Evolutionary conservation across 176 grass and related monocot genomes (phyloP).

Genomic region (Ampelocalamus luodianensis): DNA sequence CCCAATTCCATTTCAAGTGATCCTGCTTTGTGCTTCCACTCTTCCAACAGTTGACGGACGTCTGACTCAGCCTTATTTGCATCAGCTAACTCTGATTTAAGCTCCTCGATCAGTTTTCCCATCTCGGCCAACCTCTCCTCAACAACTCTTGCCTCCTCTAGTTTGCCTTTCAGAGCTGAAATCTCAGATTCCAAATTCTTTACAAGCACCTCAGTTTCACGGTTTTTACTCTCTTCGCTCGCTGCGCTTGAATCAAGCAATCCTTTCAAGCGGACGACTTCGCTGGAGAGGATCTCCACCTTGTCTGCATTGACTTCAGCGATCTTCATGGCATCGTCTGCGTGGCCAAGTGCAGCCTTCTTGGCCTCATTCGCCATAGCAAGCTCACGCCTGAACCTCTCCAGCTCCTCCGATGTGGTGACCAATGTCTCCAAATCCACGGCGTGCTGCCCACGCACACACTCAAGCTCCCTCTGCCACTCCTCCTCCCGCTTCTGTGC

Average conservation of each 20-base stretch:
- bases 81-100: slow-evolving; percentile 60
- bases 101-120: slow-evolving; percentile 56
- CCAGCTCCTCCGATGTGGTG: slow-evolving; percentile 67
- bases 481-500: slow-evolving; percentile 69
- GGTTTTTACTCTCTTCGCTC: slow-evolving; percentile 63
- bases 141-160: slow-evolving; percentile 60
- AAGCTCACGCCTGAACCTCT: slow-evolving; percentile 65
- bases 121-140: slow-evolving; percentile 62
- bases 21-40: slow-evolving; percentile 73
- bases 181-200: slow-evolving; percentile 68
- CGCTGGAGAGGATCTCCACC: slow-evolving; percentile 67
- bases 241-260: slow-evolving; percentile 66
- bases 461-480: slow-evolving; percentile 70
- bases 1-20: slow-evolving; percentile 64
- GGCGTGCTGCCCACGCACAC: slow-evolving; percentile 61
- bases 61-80: slow-evolving; percentile 66
- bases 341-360: slow-evolving; percentile 63
- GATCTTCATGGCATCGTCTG: slow-evolving; percentile 80
- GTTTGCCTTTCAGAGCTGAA: slow-evolving; percentile 56
- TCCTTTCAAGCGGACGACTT: slow-evolving; percentile 67
- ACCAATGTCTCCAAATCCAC: slow-evolving; percentile 61
- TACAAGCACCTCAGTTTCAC: slow-evolving; percentile 64
- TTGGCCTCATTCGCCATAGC: slow-evolving; percentile 60
- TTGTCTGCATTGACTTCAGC: slow-evolving; percentile 76
- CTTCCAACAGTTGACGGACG: slow-evolving; percentile 54